Base-by-base conservation (phyloP, 2,329 filamentous ascomycete species). In the Aspergillus tanneri region DNA sequence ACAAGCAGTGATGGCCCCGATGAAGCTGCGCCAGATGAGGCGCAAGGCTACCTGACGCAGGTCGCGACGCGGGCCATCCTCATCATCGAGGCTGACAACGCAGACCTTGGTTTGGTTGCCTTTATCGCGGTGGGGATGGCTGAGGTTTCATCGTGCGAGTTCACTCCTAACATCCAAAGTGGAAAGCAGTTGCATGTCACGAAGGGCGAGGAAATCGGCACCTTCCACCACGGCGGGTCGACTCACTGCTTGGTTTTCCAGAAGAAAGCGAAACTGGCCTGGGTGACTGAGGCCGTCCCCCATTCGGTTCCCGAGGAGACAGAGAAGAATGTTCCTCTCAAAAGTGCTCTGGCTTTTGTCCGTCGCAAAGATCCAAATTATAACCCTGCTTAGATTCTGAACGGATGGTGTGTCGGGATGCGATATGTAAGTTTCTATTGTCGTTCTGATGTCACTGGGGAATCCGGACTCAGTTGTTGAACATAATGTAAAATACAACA, bases 201-300 rank as follows among this genome's bases (percentile, higher is more conserved):
- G 43, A 90, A 89, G 73, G 87, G 87, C 1, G 80, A 89, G 4
- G 72, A 89, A 70, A 74, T 84, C 30, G 87, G 87, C 34, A 89
- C 88, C 85, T 90, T 90, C 68, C 87, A 90, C 62, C 90, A 85
- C 63, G 87, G 87, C n/a, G 87, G 87, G 0, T 85, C 80, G 5
- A 80, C 80, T 3, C 81, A 87, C 59, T 85, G 82, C 55, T 59
- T 88, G 57, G 58, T 88, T 5, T 87, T 88, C 67, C 28, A 32
- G 25, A 16, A 25, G 5, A 14, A 25, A 3, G 40, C 40, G 27
- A 30, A 38, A 9, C 9, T 45, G 49, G 40, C 25, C 3, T 52
- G 27, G 39, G 14, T n/a, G 2, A 25, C 22, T 5, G 37, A 40
- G 21, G 36, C 38, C 27, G 38, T 12, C 34, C 34, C 21, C 21